These are phyloP conservation scores for Dovyalis caffra DNA, from an alignment of 345 rosid genomes.

Conservation along the genomic window DNA sequence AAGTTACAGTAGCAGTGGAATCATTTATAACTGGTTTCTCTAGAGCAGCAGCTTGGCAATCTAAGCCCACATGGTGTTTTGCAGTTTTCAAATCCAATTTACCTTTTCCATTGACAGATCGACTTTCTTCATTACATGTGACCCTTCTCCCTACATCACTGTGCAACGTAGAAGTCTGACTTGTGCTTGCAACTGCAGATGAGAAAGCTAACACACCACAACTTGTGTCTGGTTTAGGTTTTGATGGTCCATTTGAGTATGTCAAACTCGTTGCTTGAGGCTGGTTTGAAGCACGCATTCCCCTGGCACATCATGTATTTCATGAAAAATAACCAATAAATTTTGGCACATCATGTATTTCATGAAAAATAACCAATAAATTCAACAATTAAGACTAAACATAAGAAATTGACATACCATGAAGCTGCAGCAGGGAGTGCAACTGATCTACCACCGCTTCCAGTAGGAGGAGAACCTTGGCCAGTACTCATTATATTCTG, in stretches of 20 bases:
- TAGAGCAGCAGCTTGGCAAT: not conserved
- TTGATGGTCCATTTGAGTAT: conserved; percentile 53
- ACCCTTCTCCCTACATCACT: conserved; percentile 22
- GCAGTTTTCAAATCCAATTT: conserved; percentile 22
- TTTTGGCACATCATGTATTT: conserved; percentile 18
- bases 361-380: conserved; percentile 15
- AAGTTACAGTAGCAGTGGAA: conserved; percentile 3
- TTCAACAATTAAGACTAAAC: not conserved
- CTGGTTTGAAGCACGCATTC: conserved; percentile 53
- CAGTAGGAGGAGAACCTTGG: conserved; percentile 63
- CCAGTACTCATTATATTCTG: conserved; percentile 41
- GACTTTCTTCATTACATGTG: conserved; percentile 24
- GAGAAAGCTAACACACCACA: conserved; percentile 36
- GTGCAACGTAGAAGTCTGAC: conserved; percentile 24
- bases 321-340: conserved; percentile 15
- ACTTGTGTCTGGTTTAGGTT: conserved; percentile 42
- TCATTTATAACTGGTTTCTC: conserved; percentile 21
- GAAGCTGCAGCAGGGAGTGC: conserved; percentile 89
- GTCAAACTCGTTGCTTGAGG: conserved; percentile 32
- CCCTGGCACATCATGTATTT: conserved; percentile 40
- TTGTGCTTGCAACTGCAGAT: conserved; percentile 43
- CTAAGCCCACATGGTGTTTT: conserved; percentile 10
- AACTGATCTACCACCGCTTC: conserved; percentile 49
- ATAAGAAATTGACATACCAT: conserved; percentile 45
- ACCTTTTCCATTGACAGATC: conserved; percentile 14